These are phyloP conservation scores for Apostasia shenzhenica DNA, from an alignment of 106 monocot species.

Conservation along the genomic window DNA sequence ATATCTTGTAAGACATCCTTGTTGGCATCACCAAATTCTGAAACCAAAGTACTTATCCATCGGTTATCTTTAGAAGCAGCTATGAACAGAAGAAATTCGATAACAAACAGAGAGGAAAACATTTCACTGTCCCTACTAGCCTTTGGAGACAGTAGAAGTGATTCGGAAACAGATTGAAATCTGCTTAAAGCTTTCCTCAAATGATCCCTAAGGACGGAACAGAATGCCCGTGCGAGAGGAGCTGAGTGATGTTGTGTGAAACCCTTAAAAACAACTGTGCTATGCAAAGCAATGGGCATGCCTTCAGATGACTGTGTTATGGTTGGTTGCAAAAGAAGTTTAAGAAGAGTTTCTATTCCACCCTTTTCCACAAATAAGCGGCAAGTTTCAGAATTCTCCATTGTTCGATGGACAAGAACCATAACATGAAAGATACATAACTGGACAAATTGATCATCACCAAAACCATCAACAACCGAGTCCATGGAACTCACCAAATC, in stretches of 20 bases:
- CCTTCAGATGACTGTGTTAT: conserved; percentile 95
- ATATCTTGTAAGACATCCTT: conserved; percentile 87
- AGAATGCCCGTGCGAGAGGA: conserved; percentile 80
- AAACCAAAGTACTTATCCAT: conserved; percentile 81
- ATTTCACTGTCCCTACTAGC: conserved; percentile 33
- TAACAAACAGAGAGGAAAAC: conserved; percentile 84
- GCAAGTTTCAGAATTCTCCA: conserved; percentile 96
- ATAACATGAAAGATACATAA: conserved; percentile 88
- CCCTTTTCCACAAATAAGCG: conserved; percentile 93
- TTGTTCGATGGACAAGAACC: conserved; percentile 85
- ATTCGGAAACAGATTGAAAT: conserved; percentile 41
- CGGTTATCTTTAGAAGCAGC: conserved; percentile 94
- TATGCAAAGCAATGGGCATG: conserved; percentile 95
- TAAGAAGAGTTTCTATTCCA: conserved; percentile 71
- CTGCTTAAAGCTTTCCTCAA: conserved; percentile 59
- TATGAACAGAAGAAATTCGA: conserved; percentile 94
- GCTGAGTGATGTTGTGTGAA: conserved; percentile 94
- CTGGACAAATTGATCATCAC: conserved; percentile 80
- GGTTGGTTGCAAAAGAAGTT: conserved; percentile 77
- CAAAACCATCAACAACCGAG: conserved; percentile 49
- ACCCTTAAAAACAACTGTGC: conserved; percentile 98
- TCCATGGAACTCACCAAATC: conserved; percentile 76
- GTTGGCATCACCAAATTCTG: conserved; percentile 86
- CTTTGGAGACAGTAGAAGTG: conserved; percentile 29
- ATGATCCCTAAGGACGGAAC: conserved; percentile 67